phyloP scores from a whole-genome alignment of 257 asterid species.

The Fraxinus excelsior region DNA sequence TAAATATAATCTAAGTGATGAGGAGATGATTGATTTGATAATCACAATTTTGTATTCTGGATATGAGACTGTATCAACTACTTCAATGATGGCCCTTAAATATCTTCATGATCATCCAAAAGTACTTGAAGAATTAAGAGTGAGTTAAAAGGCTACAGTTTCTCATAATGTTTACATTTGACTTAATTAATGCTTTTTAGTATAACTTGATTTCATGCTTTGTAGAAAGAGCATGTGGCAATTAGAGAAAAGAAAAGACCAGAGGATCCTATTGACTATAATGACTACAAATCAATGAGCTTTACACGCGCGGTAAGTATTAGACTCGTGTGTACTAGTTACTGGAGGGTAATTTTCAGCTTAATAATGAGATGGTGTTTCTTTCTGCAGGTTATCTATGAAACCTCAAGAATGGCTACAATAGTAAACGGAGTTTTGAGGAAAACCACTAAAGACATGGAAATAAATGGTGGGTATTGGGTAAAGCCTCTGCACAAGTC shows the following conservation, averaged over 20 bases:
- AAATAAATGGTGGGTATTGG: conserved; percentile 51
- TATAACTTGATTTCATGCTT: conserved; percentile 20
- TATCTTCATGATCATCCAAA: conserved; percentile 89
- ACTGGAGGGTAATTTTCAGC: conserved; percentile 26
- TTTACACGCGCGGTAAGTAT: conserved; percentile 78
- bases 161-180: neutral
- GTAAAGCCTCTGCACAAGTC: neutral
- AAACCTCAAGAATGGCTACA: conserved; percentile 68
- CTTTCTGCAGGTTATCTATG: conserved; percentile 58
- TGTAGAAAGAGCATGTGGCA: conserved; percentile 74
- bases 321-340: conserved; percentile 18
- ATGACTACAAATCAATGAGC: conserved; percentile 86
- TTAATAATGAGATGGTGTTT: conserved; percentile 16
- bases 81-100: conserved; percentile 95
- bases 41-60: conserved; percentile 84
- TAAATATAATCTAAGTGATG: conserved; percentile 65
- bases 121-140: conserved; percentile 81
- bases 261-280: conserved; percentile 79
- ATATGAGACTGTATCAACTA: conserved; percentile 84
- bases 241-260: conserved; percentile 72
- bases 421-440: conserved; percentile 66
- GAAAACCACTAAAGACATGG: conserved; percentile 66
- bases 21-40: conserved; percentile 78
- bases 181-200: conserved; percentile 3
- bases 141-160: conserved; percentile 30